Evolutionary conservation across 179 eudicot species (phyloP).

Genomic region (Amaranthus tricolor): DNA sequence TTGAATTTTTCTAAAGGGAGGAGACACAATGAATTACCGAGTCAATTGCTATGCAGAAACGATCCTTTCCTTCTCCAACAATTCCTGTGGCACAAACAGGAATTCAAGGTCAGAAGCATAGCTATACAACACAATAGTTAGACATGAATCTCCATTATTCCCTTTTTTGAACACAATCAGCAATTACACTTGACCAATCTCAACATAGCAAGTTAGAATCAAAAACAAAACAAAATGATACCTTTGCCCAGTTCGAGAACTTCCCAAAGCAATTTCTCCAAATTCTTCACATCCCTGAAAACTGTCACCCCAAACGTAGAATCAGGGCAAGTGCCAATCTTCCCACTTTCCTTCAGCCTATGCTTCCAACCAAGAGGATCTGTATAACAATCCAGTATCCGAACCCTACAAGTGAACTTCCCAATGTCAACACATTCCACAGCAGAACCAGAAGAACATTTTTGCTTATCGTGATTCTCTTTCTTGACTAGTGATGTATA

Average conservation of each 20-base stretch:
- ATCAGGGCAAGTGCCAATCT: conserved; percentile 33
- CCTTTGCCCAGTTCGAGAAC: conserved; percentile 67
- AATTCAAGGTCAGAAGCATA: neutral
- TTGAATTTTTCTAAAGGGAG: neutral
- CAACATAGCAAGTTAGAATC: too few relatives aligned
- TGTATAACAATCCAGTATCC: conserved; percentile 77
- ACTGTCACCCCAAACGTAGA: conserved; percentile 36
- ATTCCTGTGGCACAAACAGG: conserved; percentile 43
- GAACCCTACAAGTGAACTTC: conserved; percentile 43
- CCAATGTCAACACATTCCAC: conserved; percentile 3
- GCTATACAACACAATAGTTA: neutral
- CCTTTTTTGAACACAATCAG: neutral
- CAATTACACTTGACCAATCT: neutral
- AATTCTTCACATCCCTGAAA: conserved; percentile 54
- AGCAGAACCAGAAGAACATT: neutral
- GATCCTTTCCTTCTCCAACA: conserved; percentile 59
- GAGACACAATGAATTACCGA: conserved; percentile 49
- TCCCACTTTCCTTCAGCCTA: conserved; percentile 47
- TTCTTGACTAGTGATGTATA: neutral
- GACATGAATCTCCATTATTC: neutral
- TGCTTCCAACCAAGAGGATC: conserved; percentile 92
- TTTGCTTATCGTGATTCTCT: neutral
- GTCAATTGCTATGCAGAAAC: conserved; percentile 74
- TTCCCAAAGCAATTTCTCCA: conserved; percentile 42
- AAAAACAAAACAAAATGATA: conserved; percentile 24